Percentiles rank a stretch among this genome's conserved stretches.
Evolutionary conservation across 1,284 basidiomycete genomes (phyloP).

Genomic region (Papiliotrema laurentii): DNA sequence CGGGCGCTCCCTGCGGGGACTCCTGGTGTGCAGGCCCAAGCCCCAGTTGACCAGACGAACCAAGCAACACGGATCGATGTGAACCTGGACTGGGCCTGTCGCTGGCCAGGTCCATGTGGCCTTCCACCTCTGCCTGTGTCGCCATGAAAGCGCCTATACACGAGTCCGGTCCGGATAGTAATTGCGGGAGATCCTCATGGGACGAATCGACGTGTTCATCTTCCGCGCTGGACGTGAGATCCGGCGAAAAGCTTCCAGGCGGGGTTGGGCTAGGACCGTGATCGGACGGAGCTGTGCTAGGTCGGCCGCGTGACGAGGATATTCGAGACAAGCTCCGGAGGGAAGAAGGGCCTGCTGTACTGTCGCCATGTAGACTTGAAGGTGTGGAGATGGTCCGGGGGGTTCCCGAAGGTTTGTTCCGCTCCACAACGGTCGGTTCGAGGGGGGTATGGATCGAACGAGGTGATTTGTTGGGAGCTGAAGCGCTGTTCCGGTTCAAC

Average conservation of each 20-base stretch:
- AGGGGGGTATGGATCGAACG: slow-evolving; percentile 9
- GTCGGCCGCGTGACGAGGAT: too few species aligned
- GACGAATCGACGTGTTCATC: too few species aligned
- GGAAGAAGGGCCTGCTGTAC: too few species aligned
- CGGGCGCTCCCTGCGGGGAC: neutral
- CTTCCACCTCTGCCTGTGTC: neutral
- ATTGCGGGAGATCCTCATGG: too few species aligned
- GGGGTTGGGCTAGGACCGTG: too few species aligned
- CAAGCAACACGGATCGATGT: neutral
- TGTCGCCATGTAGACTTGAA: too few species aligned
- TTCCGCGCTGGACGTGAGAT: too few species aligned
- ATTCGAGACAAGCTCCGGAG: too few species aligned
- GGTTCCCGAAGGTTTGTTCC: slow-evolving; percentile 3
- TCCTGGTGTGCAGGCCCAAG: neutral
- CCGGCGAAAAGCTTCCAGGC: too few species aligned
- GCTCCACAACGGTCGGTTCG: slow-evolving; percentile 9
- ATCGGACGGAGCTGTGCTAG: too few species aligned
- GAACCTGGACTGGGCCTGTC: neutral
- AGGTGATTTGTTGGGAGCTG: slow-evolving; percentile 7
- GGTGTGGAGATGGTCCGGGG: too few species aligned
- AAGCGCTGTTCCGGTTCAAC: neutral
- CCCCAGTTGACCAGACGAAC: neutral
- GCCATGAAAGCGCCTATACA: neutral
- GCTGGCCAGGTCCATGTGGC: neutral
- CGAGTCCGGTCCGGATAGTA: too few species aligned